phyloP scores from a whole-genome alignment of 495 filamentous ascomycete species.

The Penicillium subrubescens region DNA sequence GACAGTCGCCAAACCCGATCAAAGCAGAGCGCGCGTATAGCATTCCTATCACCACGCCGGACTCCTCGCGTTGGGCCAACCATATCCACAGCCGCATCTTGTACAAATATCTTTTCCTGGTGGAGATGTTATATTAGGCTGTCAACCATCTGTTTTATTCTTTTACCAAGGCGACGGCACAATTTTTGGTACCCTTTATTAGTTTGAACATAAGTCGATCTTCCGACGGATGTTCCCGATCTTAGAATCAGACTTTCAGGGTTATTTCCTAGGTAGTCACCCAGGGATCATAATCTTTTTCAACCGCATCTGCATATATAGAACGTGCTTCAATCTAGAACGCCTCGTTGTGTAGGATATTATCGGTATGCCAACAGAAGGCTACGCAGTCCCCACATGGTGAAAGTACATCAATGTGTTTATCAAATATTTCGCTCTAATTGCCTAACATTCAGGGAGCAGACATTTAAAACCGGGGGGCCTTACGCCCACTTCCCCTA shows the following conservation, averaged over 20 bases:
- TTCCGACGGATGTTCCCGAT: constrained; percentile 59
- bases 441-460: too few relatives aligned
- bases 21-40: constrained; percentile 44
- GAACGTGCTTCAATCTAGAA: too few relatives aligned
- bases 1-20: constrained; percentile 24
- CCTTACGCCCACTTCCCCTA: too few relatives aligned
- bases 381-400: too few relatives aligned
- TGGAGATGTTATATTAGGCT: constrained; percentile 72
- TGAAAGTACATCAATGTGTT: too few relatives aligned
- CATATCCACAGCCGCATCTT: constrained; percentile 58
- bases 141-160: constrained; percentile 68
- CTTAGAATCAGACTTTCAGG: constrained; percentile 57
- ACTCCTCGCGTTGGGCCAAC: constrained; percentile 58
- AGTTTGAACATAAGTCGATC: constrained; percentile 58
- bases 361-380: too few relatives aligned
- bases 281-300: constrained; percentile 57
- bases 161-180: constrained; percentile 60
- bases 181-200: constrained; percentile 47
- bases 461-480: too few relatives aligned
- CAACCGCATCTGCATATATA: constrained; percentile 63
- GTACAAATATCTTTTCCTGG: constrained; percentile 55
- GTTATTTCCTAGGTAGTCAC: constrained; percentile 61
- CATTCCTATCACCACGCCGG: constrained; percentile 51
- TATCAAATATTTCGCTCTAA: too few relatives aligned
- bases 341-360: too few relatives aligned